Conservation (phyloP, 2,329 filamentous ascomycete species). For the Nigrospora oryzae region DNA sequence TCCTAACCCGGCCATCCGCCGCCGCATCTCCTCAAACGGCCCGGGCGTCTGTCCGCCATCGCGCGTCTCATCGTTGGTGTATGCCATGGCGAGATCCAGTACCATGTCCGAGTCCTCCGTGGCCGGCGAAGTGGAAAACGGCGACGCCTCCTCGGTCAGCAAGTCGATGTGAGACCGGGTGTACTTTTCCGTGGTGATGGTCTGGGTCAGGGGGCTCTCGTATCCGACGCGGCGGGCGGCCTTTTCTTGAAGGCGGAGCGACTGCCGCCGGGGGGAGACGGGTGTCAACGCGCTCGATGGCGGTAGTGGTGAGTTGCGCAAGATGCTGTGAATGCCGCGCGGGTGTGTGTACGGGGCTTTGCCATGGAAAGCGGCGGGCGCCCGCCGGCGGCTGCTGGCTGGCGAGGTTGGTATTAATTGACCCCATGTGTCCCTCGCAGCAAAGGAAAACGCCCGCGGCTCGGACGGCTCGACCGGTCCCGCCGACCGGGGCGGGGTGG, state of each 20-base stretch:
- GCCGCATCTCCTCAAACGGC: conserved; percentile 54
- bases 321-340: conserved; percentile 51
- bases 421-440: conserved; percentile 9
- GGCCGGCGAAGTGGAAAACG: conserved; percentile 30
- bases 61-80: conserved; percentile 44
- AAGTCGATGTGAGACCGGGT: conserved; percentile 56
- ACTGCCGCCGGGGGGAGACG: conserved; percentile 43
- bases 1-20: conserved; percentile 42
- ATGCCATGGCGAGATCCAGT: conserved; percentile 41
- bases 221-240: conserved; percentile 51
- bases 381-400: conserved; percentile 27
- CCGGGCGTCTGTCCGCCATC: conserved; percentile 56
- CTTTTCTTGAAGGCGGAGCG: conserved; percentile 44
- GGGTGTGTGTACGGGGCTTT: conserved; percentile 47
- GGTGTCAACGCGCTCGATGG: conserved; percentile 41
- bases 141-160: conserved; percentile 47
- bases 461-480: conserved; percentile 35
- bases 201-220: conserved; percentile 53
- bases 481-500: conserved; percentile 50
- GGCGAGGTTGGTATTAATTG: conserved; percentile 16
- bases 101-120: conserved; percentile 28
- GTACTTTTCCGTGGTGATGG: conserved; percentile 55
- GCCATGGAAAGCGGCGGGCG: conserved; percentile 21
- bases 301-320: conserved; percentile 57
- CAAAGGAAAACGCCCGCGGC: conserved; percentile 37